Base-by-base conservation (phyloP, 768 basidiomycete species). In the Brasilioporus rufonigricans region DNA sequence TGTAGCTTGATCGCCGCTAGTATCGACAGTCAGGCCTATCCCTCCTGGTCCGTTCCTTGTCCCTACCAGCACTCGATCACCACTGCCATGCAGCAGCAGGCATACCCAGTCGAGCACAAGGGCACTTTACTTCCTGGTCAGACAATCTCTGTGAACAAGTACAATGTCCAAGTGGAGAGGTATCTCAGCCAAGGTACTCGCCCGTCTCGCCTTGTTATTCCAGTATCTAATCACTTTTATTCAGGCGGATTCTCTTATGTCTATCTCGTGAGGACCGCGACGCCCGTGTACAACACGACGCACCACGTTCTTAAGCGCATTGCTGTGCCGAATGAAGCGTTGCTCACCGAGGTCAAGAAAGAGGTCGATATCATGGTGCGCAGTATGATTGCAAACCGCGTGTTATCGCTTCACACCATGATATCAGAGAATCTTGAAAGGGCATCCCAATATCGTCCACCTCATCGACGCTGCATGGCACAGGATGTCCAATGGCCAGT, bases 291-390 rank as follows among this genome's bases (percentile, higher is more conserved):
- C 70, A 91, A 89, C 64, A 94, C 92, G 31, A 93, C 89, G 21
- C 90, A 89, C 63, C 97, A 99, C 80, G 97, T 98, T 62, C 83
- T 99, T 60, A 99, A 99, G 73, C 85, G 95, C 44, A 94, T 99
- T 57, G 94, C 91, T 21, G 94, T 98, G 43, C 80, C 91, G 24
- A 91, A 87, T 68, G 92, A 98, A 68, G 75, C 80, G 33, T 91
- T 95, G 80, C 83, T 98, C 52, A 82, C 85, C 13, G 95, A 97
- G 64, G 96, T 98, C 40, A 90, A 92, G 79, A 93, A 89, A 74
- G 97, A 99, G 73, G 97, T 99, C 43, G 94, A 98, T 65, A 91
- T 98, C 60, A 99, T 99, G 97, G 97, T 98, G 65, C 64, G 80
- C 60, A 59, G 40, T 56, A 50, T 49, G 58, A 38, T 48, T 54